Conservation (phyloP, 192 early-diverging fungal genomes). For the Coemansia sp. region DNA sequence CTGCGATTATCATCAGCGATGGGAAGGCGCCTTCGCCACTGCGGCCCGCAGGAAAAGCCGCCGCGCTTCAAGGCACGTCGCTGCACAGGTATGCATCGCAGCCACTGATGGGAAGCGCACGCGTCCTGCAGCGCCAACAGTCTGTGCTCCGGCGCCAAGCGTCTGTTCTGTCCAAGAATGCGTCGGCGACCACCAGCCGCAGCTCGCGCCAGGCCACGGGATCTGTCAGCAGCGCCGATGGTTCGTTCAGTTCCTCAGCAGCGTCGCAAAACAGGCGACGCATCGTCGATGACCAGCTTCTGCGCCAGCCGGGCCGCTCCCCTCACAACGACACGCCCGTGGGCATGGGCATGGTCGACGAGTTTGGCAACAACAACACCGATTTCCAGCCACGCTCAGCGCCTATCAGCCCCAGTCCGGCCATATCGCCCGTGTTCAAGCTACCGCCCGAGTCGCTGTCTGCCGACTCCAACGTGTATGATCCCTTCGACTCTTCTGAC, state of each 20-base stretch:
- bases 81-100: slow-evolving; percentile 49
- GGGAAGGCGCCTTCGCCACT: slow-evolving; percentile 28
- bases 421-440: slow-evolving; percentile 27
- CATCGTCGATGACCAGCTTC: slow-evolving; percentile 11
- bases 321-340: slow-evolving; percentile 23
- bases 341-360: slow-evolving; percentile 51
- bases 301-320: slow-evolving; percentile 12
- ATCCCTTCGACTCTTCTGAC: slow-evolving; percentile 55
- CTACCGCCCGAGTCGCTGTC: slow-evolving; percentile 47
- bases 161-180: slow-evolving; percentile 32
- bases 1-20: background rate
- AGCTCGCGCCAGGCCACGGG: background rate
- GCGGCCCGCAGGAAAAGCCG: slow-evolving; percentile 24
- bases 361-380: slow-evolving; percentile 40
- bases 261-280: slow-evolving; percentile 11
- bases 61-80: slow-evolving; percentile 22
- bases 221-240: slow-evolving; percentile 4
- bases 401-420: background rate
- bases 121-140: slow-evolving; percentile 21
- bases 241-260: background rate
- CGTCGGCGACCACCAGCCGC: background rate
- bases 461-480: slow-evolving; percentile 46
- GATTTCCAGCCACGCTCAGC: slow-evolving; percentile 6
- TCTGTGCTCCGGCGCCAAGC: slow-evolving; percentile 31
- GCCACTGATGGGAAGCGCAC: slow-evolving; percentile 34